Evolutionary conservation across 345 rosid species (phyloP), one percentile per base, ranked within the genome.

Genomic region (Tarenaya hassleriana): DNA sequence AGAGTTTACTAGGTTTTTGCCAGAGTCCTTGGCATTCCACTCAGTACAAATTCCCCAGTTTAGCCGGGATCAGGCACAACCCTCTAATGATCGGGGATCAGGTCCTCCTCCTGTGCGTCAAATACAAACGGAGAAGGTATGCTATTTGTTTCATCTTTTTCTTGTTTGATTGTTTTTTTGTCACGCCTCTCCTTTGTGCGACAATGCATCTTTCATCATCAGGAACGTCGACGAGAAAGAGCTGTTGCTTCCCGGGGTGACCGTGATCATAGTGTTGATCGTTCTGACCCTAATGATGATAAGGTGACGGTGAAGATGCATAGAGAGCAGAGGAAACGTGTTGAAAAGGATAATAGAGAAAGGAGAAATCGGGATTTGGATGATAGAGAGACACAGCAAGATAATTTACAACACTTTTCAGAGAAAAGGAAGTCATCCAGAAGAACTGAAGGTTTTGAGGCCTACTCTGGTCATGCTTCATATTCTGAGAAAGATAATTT

Each of bases 1-100:
- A 15, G 95, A 88, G 73, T 92, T 92, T 71, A 71, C 77, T 16
- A 73, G 79, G 66, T 87, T 84, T 68, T 75, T 87, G 41, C 98
- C 96, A 3, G 89, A 82, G 68, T 33, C 72, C 55, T 84, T 84
- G 8, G 78, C 73, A 29, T 47, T 80, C 20, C 67, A 83, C 56
- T 56, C 68, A 58, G 54, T 78, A 20, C 67, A 69, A 47, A 54
- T 53, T 46, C 71, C 55, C 62, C 77, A 73, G 10, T 73, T 34
- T 65, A 72, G 64, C 45, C 84, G 81, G 49, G 75, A 62, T 58
- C 73, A 78, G 43, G 47, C 68, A 63, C 96, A 77, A 40, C 81
- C 68, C 19, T 61, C 47, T 66, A 79, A 76, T 56, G 94, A 86
- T 44, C 64, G 69, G 41, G 77, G 71, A 71, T 67, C 80, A 62